A percentile compares a stretch with the other conserved stretches of the same genome.
Evolutionary conservation across 2,329 filamentous ascomycete genomes (phyloP).

Genomic region (Boeremia exigua): DNA sequence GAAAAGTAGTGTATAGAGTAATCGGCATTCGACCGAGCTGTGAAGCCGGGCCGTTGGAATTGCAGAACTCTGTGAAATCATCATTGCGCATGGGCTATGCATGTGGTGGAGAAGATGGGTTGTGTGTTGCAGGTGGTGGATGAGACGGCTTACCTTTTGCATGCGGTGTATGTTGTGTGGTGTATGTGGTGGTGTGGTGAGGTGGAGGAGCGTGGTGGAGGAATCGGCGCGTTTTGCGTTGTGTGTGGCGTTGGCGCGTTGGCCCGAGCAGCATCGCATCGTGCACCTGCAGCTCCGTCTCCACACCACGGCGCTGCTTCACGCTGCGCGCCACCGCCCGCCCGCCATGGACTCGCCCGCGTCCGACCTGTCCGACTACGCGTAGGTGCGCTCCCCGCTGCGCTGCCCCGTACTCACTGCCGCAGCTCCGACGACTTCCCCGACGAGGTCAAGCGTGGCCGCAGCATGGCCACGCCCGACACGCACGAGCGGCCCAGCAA

Average conservation of each 20-base stretch:
- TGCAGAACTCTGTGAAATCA: conserved; percentile 59
- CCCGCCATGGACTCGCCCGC: conserved; percentile 59
- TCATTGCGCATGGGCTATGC: conserved; percentile 41
- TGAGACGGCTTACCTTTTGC: conserved; percentile 20
- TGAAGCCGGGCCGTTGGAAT: conserved; percentile 52
- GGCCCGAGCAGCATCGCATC: conserved; percentile 1
- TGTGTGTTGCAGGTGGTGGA: too few species aligned
- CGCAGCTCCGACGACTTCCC: conserved; percentile 63
- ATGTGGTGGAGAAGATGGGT: too few species aligned
- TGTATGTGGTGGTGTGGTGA: conserved; percentile 3
- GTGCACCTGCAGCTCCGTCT: not conserved
- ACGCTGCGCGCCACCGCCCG: conserved; percentile 4
- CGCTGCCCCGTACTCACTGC: not conserved
- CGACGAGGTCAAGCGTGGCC: conserved; percentile 60
- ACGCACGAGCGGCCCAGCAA: conserved; percentile 49
- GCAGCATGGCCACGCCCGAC: conserved; percentile 51
- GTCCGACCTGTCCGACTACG: conserved; percentile 69
- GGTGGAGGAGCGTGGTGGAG: not conserved
- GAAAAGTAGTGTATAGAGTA: conserved; percentile 57
- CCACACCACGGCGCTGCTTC: not conserved
- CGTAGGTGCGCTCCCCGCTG: conserved; percentile 23
- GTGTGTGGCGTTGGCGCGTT: not conserved
- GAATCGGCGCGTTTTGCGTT: too few species aligned
- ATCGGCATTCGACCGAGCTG: conserved; percentile 51
- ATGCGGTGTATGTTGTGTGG: too few species aligned